Evolutionary conservation across 73 alveolate species (phyloP).

Genomic region (Blepharisma japonicum): DNA sequence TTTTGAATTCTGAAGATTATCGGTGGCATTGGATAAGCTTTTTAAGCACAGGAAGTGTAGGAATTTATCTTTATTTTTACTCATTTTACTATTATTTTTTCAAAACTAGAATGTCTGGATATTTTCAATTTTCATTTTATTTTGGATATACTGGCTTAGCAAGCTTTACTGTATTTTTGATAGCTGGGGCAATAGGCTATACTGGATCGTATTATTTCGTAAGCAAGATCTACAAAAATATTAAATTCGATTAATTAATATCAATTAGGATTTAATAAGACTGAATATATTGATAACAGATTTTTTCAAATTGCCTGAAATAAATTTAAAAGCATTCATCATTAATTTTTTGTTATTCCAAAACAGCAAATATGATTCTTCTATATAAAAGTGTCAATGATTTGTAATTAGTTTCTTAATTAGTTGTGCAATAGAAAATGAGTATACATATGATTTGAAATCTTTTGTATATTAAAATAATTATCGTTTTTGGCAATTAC

Average conservation of each 20-base stretch:
- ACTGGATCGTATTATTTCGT: conserved; percentile 21
- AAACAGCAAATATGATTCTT: too few species aligned
- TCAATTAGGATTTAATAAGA: too few species aligned
- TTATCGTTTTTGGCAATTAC: too few species aligned
- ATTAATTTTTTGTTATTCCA: too few species aligned
- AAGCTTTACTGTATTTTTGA: conserved; percentile 4
- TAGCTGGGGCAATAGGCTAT: conserved; percentile 29
- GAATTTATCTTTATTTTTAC: conserved; percentile 14
- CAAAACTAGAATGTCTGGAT: conserved; percentile 29
- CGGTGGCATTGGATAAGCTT: conserved; percentile 35
- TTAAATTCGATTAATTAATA: conserved; percentile 1
- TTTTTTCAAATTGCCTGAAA: too few species aligned
- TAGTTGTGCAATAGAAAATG: too few species aligned
- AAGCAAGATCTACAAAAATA: conserved; percentile 14
- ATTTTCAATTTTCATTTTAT: conserved; percentile 26
- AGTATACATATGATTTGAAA: too few species aligned
- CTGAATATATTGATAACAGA: too few species aligned
- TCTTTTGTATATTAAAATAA: too few species aligned
- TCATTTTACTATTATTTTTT: conserved; percentile 18
- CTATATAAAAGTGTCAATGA: too few species aligned
- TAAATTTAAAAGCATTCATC: too few species aligned
- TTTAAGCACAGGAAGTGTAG: not conserved
- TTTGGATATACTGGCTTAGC: conserved; percentile 13
- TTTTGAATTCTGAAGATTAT: conserved; percentile 30
- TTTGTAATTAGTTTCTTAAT: too few species aligned